phyloP scores from a whole-genome alignment of 768 basidiomycete species.

The Pleurotus cornucopiae region DNA sequence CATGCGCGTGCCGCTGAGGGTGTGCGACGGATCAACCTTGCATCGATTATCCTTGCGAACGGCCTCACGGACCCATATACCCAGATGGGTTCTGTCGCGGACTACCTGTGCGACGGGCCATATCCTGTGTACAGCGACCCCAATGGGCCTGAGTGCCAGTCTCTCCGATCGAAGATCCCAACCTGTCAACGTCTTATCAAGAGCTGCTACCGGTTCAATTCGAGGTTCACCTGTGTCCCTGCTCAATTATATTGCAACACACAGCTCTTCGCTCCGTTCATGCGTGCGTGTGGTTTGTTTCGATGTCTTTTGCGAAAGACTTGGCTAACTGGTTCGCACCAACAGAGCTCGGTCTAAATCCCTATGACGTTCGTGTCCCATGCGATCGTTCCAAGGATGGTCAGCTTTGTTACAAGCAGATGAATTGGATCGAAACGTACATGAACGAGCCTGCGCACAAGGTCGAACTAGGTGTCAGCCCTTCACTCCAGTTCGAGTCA shows the following conservation, averaged over 20 bases:
- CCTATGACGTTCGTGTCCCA: conserved; percentile 78
- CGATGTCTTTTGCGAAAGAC: background rate
- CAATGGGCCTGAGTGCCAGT: conserved; percentile 61
- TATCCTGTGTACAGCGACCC: conserved; percentile 78
- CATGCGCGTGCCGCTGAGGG: conserved; percentile 30
- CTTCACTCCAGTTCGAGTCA: conserved; percentile 51
- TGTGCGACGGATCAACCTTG: conserved; percentile 72
- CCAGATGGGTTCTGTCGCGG: conserved; percentile 79
- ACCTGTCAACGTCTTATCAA: conserved; percentile 73
- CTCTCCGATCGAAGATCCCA: conserved; percentile 60
- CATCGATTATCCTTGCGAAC: conserved; percentile 82
- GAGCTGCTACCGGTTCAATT: conserved; percentile 61
- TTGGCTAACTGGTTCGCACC: background rate
- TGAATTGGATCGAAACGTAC: conserved; percentile 86
- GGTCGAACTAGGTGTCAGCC: conserved; percentile 71
- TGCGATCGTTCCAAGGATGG: conserved; percentile 75
- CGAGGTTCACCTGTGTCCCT: conserved; percentile 64
- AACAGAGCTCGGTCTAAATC: conserved; percentile 71
- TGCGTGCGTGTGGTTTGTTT: conserved; percentile 42
- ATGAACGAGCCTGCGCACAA: conserved; percentile 79
- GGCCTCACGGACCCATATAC: conserved; percentile 80
- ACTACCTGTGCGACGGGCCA: conserved; percentile 79
- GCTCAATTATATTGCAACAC: conserved; percentile 78
- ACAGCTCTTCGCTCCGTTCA: conserved; percentile 69
- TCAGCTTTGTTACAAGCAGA: conserved; percentile 71